Evolutionary conservation across 768 basidiomycete species (phyloP).

Genomic region (Lyophyllum decastes): DNA sequence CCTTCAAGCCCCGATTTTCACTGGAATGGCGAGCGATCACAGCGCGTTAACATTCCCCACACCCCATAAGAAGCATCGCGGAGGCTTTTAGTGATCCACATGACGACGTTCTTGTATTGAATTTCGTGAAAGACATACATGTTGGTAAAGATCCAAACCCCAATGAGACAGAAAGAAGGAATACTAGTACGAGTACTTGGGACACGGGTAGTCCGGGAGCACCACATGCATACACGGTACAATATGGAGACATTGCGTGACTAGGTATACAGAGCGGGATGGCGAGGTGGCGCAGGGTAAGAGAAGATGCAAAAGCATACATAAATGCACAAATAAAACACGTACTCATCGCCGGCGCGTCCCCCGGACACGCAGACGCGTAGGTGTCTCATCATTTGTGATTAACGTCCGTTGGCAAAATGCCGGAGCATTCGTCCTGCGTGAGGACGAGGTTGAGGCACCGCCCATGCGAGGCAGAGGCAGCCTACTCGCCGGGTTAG

Average conservation of each 20-base stretch:
- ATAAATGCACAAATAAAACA: slow-evolving; percentile 3
- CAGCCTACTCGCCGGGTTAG: slow-evolving; percentile 3
- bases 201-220: background rate
- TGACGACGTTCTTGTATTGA: background rate
- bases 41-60: background rate
- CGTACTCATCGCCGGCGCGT: slow-evolving; percentile 46
- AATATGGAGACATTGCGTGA: slow-evolving; percentile 1
- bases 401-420: slow-evolving; percentile 35
- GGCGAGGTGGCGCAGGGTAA: background rate
- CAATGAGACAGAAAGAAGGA: slow-evolving; percentile 1
- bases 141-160: slow-evolving; percentile 3
- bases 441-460: slow-evolving; percentile 9
- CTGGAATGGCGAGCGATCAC: background rate
- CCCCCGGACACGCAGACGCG: slow-evolving; percentile 55
- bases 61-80: background rate
- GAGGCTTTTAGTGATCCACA: background rate
- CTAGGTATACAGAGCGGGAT: slow-evolving; percentile 4
- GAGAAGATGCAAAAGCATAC: background rate
- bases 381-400: slow-evolving; percentile 53
- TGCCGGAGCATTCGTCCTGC: slow-evolving; percentile 23
- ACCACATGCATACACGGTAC: slow-evolving; percentile 7
- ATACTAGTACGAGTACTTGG: background rate
- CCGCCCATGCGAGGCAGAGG: slow-evolving; percentile 1
- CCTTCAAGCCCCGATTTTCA: background rate
- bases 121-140: background rate